phyloP scores from a whole-genome alignment of 176 grass and related monocot genomes.

The Carex myosuroides region DNA sequence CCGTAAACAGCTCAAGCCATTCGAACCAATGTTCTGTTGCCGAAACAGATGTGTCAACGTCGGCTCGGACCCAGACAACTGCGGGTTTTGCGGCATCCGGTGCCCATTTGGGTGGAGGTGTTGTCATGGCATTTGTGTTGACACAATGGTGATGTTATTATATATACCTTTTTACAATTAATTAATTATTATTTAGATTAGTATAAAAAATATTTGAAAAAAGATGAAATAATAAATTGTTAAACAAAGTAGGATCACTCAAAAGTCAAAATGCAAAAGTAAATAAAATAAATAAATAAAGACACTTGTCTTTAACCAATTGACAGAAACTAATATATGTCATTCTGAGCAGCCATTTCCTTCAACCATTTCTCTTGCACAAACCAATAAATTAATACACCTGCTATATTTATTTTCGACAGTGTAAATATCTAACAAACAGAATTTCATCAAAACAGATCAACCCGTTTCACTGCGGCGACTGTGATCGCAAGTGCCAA shows the following conservation, averaged over 20 bases:
- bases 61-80: constrained; percentile 17
- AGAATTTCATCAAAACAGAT: background rate
- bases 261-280: background rate
- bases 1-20: background rate
- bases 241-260: background rate
- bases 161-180: background rate
- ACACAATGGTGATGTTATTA: constrained; percentile 19
- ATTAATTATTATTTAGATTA: background rate
- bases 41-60: constrained; percentile 20
- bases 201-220: background rate
- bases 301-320: background rate
- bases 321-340: background rate
- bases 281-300: background rate
- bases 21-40: constrained; percentile 13
- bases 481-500: constrained; percentile 5
- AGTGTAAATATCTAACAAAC: background rate
- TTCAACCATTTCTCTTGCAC: background rate
- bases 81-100: constrained; percentile 18
- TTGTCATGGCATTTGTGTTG: constrained; percentile 19
- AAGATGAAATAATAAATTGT: background rate
- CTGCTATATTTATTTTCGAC: background rate
- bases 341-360: background rate
- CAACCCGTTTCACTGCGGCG: constrained; percentile 23
- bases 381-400: background rate
- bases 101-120: constrained; percentile 26